Base-by-base conservation (phyloP, 495 filamentous ascomycete species). In the Penicillium waksmanii region DNA sequence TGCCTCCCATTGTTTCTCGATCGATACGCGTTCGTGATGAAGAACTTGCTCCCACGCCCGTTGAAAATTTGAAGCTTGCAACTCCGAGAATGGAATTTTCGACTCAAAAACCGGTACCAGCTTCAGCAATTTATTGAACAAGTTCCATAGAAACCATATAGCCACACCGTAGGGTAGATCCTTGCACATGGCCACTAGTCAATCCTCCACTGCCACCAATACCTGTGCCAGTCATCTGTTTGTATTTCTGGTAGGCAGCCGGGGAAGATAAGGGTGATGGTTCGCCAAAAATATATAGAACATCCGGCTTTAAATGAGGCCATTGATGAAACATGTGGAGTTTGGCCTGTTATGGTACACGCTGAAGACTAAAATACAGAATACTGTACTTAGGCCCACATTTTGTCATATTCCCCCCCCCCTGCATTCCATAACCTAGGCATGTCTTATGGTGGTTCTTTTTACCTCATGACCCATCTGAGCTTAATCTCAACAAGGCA, bases 251-350 rank as follows among this genome's bases (percentile, higher is more conserved):
- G 27, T 82, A 76, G 3, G 75, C 55, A 1, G 72, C 69, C 0
- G 84, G 79, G 0, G 58, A n/a, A 1, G 82, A 85, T 18, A 92
- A 70, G 1, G 75, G 57, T 11, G 81, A 85, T 5, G 17, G 70
- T 62, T 13, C 63, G n/a, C 89, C 91, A 70, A 70, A 90, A 90
- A 95, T 64, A 73, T 88, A 96, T 19, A 94, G 69, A 5, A 87
- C 84, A 6, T 80, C 80, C 0, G 91, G 90, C 6, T 85, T 81
- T 19, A 96, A 62, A 51, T 80, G 62, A 0, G 83, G 81, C 5
- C 96, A 77, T 35, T 80, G 72, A 12, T 72, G 59, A 36, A 87
- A 85, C 18, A 84, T 84, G 18, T 65, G 61, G n/a, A n/a, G n/a
- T n/a, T n/a, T n/a, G n/a, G n/a, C n/a, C n/a, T n/a, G n/a, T n/a